A percentile compares a stretch with the other conserved stretches of the same genome.
phyloP scores from a whole-genome alignment of 2,329 filamentous ascomycete species.

The Sporothrix schenckii region DNA sequence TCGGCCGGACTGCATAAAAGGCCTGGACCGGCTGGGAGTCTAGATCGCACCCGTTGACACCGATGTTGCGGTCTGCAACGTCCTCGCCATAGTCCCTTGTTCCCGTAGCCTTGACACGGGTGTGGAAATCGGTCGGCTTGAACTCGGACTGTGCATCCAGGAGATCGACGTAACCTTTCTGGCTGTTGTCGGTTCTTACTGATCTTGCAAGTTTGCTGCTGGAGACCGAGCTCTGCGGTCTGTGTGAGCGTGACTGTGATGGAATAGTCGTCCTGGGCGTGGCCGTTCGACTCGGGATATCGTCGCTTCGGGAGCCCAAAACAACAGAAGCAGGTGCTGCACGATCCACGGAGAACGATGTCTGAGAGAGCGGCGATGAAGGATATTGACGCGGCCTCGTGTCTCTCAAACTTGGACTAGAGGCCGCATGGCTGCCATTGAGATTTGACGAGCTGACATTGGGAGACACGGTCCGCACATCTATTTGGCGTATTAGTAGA shows the following conservation, averaged over 20 bases:
- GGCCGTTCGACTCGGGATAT: constrained; percentile 43
- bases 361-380: constrained; percentile 38
- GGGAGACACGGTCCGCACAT: constrained; percentile 24
- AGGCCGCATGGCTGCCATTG: not conserved
- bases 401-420: not conserved
- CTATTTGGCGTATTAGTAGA: not conserved
- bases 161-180: constrained; percentile 52
- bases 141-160: constrained; percentile 61
- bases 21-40: constrained; percentile 44
- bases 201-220: constrained; percentile 25
- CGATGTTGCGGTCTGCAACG: constrained; percentile 64
- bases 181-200: not conserved
- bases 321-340: constrained; percentile 41
- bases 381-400: constrained; percentile 39
- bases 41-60: constrained; percentile 43
- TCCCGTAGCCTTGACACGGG: constrained; percentile 55
- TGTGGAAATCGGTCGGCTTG: constrained; percentile 52
- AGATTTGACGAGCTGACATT: not conserved
- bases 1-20: constrained; percentile 42
- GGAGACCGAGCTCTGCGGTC: constrained; percentile 24
- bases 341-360: constrained; percentile 32
- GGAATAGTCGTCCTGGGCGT: constrained; percentile 38
- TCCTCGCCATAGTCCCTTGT: constrained; percentile 64
- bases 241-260: constrained; percentile 4
- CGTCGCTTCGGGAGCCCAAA: constrained; percentile 40